Evolutionary conservation across 1,284 basidiomycete species (phyloP), one percentile per base, ranked within the genome.

Genomic region (Pyrrhoderma lamaoense): DNA sequence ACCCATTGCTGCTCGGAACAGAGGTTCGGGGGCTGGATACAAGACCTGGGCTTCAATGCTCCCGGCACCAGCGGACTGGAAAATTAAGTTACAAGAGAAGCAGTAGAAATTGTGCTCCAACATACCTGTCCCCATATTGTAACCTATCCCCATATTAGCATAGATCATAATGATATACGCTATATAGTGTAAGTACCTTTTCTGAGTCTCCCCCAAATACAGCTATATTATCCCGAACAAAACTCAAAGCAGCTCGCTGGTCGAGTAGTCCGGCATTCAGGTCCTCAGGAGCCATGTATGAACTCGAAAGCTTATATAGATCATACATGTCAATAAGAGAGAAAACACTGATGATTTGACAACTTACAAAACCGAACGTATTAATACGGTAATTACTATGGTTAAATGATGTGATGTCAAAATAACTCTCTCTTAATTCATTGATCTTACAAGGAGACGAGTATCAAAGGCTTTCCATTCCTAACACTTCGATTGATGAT

Each of bases 201-300:
- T 61, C 56, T 14, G 76, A 72, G 61, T 85, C 79, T 0, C 85
- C 85, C 2, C 83, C 82, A 58, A 88, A 86, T 0, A 66, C 66
- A 0, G 66, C 68, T 27, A 87, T 76, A 55, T 86, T 82, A 9
- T 77, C 61, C 53, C 80, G 76, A 2, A 86, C 59, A 64, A 83
- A 88, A 14, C 65, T 57, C 1, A 87, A 64, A 0, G 79, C 79
- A 13, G 71, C 65, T 4, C 72, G 68, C 55, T 85, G 78, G 59
- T 86, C 82, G 35, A 68, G 67, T 3, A 81, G 63, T 3, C 79
- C 79, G 2, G 69, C 72, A 50, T 81, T 79, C 8, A 81, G 65
- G 57, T 80, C 77, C 57, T 74, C 61, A 0, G 73, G 64, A 0
- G 68, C 64, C 3, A 80, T 69, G 49, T 68, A 63, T 1, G 64